Evolutionary conservation across 805 yeast genomes (phyloP).

Genomic region (Cyberlindnera veronae): DNA sequence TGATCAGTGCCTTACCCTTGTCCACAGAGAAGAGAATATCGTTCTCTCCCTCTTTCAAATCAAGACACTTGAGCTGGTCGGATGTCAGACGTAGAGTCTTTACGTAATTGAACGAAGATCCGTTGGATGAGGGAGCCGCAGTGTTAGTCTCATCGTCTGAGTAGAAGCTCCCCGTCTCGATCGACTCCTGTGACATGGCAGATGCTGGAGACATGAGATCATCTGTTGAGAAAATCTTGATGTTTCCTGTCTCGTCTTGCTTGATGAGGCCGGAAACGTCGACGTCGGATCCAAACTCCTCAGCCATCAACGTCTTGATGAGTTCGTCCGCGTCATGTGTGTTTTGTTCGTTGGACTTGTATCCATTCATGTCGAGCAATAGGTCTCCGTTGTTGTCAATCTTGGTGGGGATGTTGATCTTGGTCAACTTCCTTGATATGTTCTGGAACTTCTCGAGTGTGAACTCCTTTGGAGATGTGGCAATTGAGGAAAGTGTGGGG

Average conservation of each 20-base stretch:
- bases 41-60: constrained; percentile 76
- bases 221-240: constrained; percentile 47
- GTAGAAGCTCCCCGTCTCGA: constrained; percentile 5
- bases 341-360: constrained; percentile 80
- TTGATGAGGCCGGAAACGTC: constrained; percentile 44
- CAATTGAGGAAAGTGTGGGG: constrained; percentile 5
- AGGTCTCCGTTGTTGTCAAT: constrained; percentile 88
- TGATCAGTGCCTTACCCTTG: constrained; percentile 74
- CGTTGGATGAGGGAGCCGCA: constrained; percentile 8
- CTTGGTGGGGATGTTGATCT: constrained; percentile 80
- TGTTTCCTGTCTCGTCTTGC: constrained; percentile 65
- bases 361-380: constrained; percentile 91
- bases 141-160: constrained; percentile 4
- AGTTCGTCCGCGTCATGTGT: constrained; percentile 73
- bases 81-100: constrained; percentile 88
- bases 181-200: constrained; percentile 3
- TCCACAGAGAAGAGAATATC: constrained; percentile 75
- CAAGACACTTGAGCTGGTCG: constrained; percentile 75
- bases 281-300: constrained; percentile 62
- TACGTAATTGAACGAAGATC: constrained; percentile 46
- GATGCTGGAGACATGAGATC: constrained; percentile 14
- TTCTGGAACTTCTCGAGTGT: constrained; percentile 58
- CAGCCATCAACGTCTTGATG: constrained; percentile 66
- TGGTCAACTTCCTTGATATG: constrained; percentile 59
- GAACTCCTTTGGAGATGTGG: constrained; percentile 31